These are phyloP conservation scores for Podospora pseudopauciseta DNA, from an alignment of 495 filamentous ascomycete species.

Conservation along the genomic window DNA sequence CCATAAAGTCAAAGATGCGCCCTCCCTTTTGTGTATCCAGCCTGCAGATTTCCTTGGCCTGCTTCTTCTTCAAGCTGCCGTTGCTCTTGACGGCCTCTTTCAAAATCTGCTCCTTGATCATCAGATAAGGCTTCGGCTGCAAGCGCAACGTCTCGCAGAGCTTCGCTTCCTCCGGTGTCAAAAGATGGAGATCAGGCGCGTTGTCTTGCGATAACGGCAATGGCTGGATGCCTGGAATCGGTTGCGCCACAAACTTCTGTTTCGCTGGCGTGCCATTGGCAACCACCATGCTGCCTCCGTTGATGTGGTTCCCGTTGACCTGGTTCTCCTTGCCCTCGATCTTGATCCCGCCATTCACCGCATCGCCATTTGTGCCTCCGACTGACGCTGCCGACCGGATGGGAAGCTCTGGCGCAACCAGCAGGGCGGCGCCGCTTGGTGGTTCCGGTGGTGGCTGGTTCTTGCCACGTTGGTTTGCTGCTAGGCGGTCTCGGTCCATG, in stretches of 20 bases:
- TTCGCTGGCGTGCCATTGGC: constrained; percentile 39
- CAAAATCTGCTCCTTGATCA: constrained; percentile 85
- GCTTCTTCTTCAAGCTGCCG: constrained; percentile 85
- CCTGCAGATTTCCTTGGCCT: constrained; percentile 61
- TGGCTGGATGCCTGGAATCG: constrained; percentile 56
- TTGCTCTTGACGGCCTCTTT: constrained; percentile 86
- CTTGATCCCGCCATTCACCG: constrained; percentile 18
- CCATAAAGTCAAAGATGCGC: constrained; percentile 90
- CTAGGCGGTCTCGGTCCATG: constrained; percentile 74
- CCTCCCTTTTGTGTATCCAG: constrained; percentile 51
- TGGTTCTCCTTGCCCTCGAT: constrained; percentile 31
- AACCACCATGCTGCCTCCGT: constrained; percentile 41
- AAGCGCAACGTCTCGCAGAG: constrained; percentile 77
- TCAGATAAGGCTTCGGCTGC: constrained; percentile 88
- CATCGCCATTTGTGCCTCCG: constrained; percentile 18
- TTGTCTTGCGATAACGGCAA: constrained; percentile 71
- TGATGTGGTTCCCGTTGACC: constrained; percentile 35
- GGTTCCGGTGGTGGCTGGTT: constrained; percentile 61
- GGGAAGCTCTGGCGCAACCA: constrained; percentile 74
- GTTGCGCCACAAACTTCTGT: constrained; percentile 43
- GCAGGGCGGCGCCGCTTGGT: constrained; percentile 63
- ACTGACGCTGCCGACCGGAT: constrained; percentile 42
- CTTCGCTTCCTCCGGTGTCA: constrained; percentile 80
- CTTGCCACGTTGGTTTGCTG: constrained; percentile 57
- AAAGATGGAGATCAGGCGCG: constrained; percentile 75